Evolutionary conservation across 2,329 filamentous ascomycete species (phyloP), one percentile per base, ranked within the genome.

Genomic region (Venturia carpophila): DNA sequence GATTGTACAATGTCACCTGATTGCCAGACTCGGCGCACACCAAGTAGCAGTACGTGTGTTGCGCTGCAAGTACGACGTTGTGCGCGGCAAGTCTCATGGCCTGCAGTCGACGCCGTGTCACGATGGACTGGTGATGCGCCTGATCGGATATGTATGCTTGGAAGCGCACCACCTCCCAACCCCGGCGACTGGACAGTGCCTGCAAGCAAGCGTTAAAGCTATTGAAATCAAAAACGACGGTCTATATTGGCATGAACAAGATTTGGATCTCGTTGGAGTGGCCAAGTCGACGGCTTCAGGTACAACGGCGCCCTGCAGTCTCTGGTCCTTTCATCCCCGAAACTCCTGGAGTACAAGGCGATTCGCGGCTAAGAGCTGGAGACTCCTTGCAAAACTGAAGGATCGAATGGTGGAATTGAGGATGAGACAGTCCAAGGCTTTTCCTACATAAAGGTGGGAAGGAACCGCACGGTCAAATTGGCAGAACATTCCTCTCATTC

Each of bases 11-110:
- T 21, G 19, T 27, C 13, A 58, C 52, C 30, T 58, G 30, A 34
- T n/a, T 4, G 27, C 27, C 19, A n/a, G 19, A 37, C 15, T 58
- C 52, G 27, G 52, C 27, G 37, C 52, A 37, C 52, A 58, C 52
- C 52, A 58, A 37, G 11, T 37, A 37, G 13, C 52, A 58, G 30
- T 58, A 58, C 30, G 27, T 58, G 52, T 58, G 30, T 37, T 10
- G 17, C 37, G 52, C 30, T 34, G 52, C 30, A 37, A 15, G 52
- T 58, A 58, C 52, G 52, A 58, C 52, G 52, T 58, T 58, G 52
- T 58, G 52, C 27, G 52, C 52, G 30, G 30, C 30, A 27, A 58
- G 30, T 58, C 27, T 37, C 52, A 58, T 58, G 52, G 52, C 30
- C 52, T 58, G 11, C 17, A 15, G 30, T 56, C 11, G 24, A n/a